A percentile compares a stretch with the other conserved stretches of the same genome.
phyloP scores from a whole-genome alignment of 208 protist species.

The Acanthamoeba divionensis region DNA sequence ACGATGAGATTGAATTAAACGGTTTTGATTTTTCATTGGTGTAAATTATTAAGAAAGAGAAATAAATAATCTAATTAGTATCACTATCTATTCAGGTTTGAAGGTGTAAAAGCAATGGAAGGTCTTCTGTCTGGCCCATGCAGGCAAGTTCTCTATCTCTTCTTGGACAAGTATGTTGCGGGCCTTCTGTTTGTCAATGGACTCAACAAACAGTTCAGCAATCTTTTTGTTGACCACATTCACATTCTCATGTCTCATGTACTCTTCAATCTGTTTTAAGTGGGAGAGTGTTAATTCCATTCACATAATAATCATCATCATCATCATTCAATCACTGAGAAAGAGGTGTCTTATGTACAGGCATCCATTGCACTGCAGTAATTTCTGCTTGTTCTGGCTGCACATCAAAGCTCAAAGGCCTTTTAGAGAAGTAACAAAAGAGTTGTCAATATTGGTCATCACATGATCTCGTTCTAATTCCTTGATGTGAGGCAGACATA shows the following conservation, averaged over 20 bases:
- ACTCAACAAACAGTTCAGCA: slow-evolving; percentile 1
- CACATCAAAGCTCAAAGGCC: not conserved
- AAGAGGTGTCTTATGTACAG: not conserved
- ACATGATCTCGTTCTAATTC: not conserved
- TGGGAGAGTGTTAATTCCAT: not conserved
- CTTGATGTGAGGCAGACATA: not conserved
- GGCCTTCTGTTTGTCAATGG: not conserved
- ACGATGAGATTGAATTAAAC: no score
- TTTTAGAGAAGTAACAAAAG: not conserved
- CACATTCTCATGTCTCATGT: not conserved
- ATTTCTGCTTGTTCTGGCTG: slow-evolving; percentile 3
- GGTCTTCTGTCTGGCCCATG: slow-evolving; percentile 8
- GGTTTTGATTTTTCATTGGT: no score
- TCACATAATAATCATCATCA: not conserved
- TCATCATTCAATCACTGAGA: not conserved
- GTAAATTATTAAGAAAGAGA: no score
- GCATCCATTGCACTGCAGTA: not conserved
- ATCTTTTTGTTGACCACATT: slow-evolving; percentile 34
- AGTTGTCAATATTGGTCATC: not conserved
- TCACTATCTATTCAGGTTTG: no score
- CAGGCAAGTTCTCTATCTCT: not conserved
- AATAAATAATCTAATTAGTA: no score
- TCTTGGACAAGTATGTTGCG: not conserved
- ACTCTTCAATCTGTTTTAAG: slow-evolving; percentile 8
- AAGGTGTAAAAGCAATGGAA: slow-evolving; percentile 42